Evolutionary conservation across 73 alveolate species (phyloP).

Genomic region (Tetrahymena borealis): DNA sequence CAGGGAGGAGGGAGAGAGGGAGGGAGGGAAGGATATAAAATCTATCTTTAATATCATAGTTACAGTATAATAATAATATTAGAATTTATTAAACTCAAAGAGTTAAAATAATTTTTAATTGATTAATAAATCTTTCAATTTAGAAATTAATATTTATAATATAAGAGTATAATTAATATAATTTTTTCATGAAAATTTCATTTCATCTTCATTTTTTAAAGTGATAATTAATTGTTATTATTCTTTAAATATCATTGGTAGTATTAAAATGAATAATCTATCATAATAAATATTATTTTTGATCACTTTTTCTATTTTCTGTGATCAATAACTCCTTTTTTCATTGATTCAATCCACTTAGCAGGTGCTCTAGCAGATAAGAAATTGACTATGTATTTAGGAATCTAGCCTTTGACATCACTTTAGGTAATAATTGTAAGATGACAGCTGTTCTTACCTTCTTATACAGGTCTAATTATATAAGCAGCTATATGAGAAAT

Average conservation of each 20-base stretch:
- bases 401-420: not conserved
- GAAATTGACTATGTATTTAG: not conserved
- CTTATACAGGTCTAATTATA: not conserved
- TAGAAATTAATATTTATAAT: no score
- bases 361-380: not conserved
- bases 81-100: no score
- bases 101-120: no score
- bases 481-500: not conserved
- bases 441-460: not conserved
- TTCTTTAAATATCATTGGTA: not conserved
- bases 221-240: not conserved
- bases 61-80: no score
- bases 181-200: no score
- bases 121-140: no score
- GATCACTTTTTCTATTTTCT: not conserved
- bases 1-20: no score
- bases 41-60: no score
- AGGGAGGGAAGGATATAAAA: no score
- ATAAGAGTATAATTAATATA: not conserved
- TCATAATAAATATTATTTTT: not conserved
- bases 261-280: no score
- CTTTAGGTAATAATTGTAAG: not conserved
- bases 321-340: not conserved
- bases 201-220: no score
- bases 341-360: not conserved